A percentile compares a stretch with the other conserved stretches of the same genome.
Evolutionary conservation across 225 moss, liverwort and hornwort species (phyloP).

Genomic region (Bryum argenteum): DNA sequence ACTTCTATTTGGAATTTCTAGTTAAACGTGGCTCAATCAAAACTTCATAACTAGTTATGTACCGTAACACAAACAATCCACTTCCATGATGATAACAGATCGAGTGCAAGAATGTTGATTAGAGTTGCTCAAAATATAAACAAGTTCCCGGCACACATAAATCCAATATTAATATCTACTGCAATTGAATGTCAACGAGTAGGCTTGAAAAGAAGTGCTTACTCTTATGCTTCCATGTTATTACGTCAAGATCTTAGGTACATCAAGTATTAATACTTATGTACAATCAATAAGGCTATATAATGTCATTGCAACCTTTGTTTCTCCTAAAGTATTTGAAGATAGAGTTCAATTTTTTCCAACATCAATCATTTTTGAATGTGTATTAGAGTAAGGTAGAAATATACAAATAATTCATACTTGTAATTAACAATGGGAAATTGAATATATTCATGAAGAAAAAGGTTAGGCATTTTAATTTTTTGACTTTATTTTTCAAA

Average conservation of each 20-base stretch:
- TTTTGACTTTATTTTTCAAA: not conserved
- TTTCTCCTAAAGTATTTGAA: too few relatives aligned
- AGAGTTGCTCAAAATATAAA: conserved; percentile 72
- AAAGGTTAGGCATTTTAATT: too few relatives aligned
- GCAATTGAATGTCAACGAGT: conserved; percentile 84
- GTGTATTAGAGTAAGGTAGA: too few relatives aligned
- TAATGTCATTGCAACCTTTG: too few relatives aligned
- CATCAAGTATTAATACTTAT: too few relatives aligned
- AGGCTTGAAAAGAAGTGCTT: conserved; percentile 70
- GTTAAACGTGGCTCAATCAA: accelerated
- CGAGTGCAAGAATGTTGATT: conserved; percentile 83
- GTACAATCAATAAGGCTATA: too few relatives aligned
- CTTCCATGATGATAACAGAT: conserved; percentile 29
- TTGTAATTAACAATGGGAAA: too few relatives aligned
- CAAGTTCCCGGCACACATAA: conserved; percentile 70
- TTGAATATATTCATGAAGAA: too few relatives aligned
- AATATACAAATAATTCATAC: too few relatives aligned
- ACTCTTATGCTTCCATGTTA: conserved; percentile 76
- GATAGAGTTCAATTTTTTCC: too few relatives aligned
- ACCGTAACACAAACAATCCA: accelerated
- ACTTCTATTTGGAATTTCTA: not conserved
- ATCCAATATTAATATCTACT: conserved; percentile 82
- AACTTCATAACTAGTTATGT: not conserved
- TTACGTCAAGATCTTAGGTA: conserved; percentile 65
- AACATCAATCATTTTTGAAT: too few relatives aligned